These are phyloP conservation scores for Didymella keratinophila DNA, from an alignment of 2,329 filamentous ascomycete species.

Conservation along the genomic window DNA sequence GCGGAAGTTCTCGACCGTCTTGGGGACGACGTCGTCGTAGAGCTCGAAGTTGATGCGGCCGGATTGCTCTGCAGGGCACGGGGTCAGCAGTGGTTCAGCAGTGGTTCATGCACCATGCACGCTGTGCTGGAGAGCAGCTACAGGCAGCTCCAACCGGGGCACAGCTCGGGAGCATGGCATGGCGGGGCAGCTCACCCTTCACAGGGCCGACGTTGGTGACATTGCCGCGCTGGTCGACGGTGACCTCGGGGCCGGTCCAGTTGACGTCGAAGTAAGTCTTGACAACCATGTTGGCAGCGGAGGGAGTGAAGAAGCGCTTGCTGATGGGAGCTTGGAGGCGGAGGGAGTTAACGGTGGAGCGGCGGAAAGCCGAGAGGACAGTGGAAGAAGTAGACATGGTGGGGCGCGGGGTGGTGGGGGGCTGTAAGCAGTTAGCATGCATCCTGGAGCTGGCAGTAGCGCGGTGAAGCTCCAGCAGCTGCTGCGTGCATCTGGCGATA, in stretches of 20 bases:
- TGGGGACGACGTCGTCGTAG: conserved; percentile 85
- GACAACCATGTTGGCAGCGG: conserved; percentile 76
- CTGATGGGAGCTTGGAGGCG: conserved; percentile 49
- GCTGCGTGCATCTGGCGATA: conserved; percentile 8
- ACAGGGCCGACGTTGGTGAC: conserved; percentile 54
- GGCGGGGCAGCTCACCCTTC: conserved; percentile 63
- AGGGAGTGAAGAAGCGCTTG: conserved; percentile 66
- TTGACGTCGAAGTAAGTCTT: conserved; percentile 77
- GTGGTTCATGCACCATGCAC: neutral
- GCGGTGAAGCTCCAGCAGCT: conserved; percentile 20
- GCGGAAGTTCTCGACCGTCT: conserved; percentile 85
- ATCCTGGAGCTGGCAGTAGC: conserved; percentile 8
- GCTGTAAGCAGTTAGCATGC: conserved; percentile 27
- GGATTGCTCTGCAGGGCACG: conserved; percentile 64
- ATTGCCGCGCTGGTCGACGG: conserved; percentile 66
- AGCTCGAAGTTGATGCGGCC: conserved; percentile 91
- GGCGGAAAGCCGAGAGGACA: conserved; percentile 46
- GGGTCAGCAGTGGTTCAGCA: conserved; percentile 17
- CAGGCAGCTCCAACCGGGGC: neutral
- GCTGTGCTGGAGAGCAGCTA: neutral
- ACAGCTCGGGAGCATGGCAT: conserved; percentile 1
- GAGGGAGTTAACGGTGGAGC: conserved; percentile 31
- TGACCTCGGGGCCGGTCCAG: conserved; percentile 76
- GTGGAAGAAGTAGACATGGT: conserved; percentile 42
- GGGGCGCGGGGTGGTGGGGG: conserved; percentile 30